A percentile compares a stretch with the other conserved stretches of the same genome.
These are phyloP conservation scores for Zymoseptoria brevis DNA, from an alignment of 2,329 filamentous ascomycete species.

Conservation along the genomic window DNA sequence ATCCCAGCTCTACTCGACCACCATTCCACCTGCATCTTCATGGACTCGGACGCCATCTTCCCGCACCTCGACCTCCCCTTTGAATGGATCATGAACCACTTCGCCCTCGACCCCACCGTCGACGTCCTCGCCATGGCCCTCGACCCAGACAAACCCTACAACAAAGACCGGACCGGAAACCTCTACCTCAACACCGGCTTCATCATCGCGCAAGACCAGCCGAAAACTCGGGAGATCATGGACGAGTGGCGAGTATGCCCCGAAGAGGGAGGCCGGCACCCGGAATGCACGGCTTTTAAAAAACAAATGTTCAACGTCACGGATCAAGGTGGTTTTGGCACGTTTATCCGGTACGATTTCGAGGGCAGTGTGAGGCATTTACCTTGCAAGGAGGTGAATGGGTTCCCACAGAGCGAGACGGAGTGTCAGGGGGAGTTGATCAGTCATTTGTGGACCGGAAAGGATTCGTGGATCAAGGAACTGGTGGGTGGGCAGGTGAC, in stretches of 20 bases:
- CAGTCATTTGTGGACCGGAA: conserved; percentile 5
- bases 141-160: neutral
- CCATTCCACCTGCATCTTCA: conserved; percentile 5
- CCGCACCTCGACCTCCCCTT: conserved; percentile 5
- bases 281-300: conserved; percentile 3
- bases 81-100: conserved; percentile 9
- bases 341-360: conserved; percentile 5
- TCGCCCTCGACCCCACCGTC: conserved; percentile 1
- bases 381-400: conserved; percentile 4
- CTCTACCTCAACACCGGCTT: conserved; percentile 6
- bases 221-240: conserved; percentile 3
- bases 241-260: conserved; percentile 4
- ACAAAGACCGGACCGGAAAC: conserved; percentile 1
- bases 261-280: conserved; percentile 3
- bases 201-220: conserved; percentile 3
- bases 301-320: neutral
- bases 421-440: conserved; percentile 5
- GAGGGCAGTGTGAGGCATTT: neutral
- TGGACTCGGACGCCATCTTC: conserved; percentile 7
- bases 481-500: conserved; percentile 1
- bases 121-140: conserved; percentile 2
- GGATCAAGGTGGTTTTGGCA: conserved; percentile 7
- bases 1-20: conserved; percentile 1
- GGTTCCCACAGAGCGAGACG: conserved; percentile 2
- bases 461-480: conserved; percentile 3